Percentiles rank a stretch among this genome's conserved stretches.
phyloP scores from a whole-genome alignment of 2,329 filamentous ascomycete genomes.

The Aspergillus sp. region DNA sequence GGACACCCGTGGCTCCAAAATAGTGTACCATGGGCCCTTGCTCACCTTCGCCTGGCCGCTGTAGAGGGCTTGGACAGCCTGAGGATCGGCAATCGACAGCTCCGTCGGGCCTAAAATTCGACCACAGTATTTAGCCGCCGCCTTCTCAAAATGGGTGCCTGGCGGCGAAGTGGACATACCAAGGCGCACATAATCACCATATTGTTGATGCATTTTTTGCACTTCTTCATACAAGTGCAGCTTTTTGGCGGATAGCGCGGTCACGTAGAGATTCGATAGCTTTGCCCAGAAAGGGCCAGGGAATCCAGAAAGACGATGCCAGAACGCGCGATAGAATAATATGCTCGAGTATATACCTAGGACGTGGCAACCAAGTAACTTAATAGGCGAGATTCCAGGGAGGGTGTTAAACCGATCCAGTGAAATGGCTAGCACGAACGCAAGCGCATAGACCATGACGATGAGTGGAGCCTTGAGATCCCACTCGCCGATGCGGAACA shows the following conservation, averaged over 20 bases:
- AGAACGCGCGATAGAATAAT: slow-evolving; percentile 38
- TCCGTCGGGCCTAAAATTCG: slow-evolving; percentile 11
- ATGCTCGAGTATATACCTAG: slow-evolving; percentile 32
- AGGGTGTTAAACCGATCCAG: neutral
- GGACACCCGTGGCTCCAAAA: slow-evolving; percentile 25
- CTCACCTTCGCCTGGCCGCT: slow-evolving; percentile 5
- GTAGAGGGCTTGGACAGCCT: slow-evolving; percentile 2
- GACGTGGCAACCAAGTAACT: neutral
- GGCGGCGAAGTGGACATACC: slow-evolving; percentile 22
- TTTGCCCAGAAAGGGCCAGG: slow-evolving; percentile 19
- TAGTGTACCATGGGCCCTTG: slow-evolving; percentile 34
- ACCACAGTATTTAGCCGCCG: neutral
- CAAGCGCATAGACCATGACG: slow-evolving; percentile 3
- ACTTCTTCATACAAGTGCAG: slow-evolving; percentile 22
- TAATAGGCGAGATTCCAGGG: neutral
- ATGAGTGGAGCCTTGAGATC: neutral
- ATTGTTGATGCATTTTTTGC: slow-evolving; percentile 27
- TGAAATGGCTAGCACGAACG: neutral
- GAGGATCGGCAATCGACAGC: slow-evolving; percentile 13
- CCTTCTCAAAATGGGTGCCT: neutral
- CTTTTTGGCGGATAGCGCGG: slow-evolving; percentile 27
- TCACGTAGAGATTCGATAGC: slow-evolving; percentile 34
- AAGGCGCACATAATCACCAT: slow-evolving; percentile 38
- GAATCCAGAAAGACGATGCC: slow-evolving; percentile 21
- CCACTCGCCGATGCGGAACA: slow-evolving; percentile 13